phyloP scores from a whole-genome alignment of 177 flowering plant species.

The Vitis hybrid region DNA sequence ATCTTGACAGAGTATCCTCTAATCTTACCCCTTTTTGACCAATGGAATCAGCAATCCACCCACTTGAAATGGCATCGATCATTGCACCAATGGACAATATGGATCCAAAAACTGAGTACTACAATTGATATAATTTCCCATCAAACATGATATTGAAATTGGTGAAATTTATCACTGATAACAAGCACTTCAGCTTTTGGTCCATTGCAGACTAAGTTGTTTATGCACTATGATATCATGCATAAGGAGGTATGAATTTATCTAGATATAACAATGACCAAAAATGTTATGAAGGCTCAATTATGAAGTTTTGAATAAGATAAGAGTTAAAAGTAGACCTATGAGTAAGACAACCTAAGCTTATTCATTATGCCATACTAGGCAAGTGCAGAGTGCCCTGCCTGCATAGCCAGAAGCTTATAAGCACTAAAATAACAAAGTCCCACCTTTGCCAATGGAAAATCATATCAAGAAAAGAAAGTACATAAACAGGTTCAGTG shows the following conservation, averaged over 20 bases:
- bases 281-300: too few species aligned
- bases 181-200: too few species aligned
- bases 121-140: slow-evolving; percentile 1
- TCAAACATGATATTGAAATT: background rate
- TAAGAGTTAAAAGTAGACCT: background rate
- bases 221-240: too few species aligned
- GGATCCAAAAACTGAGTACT: slow-evolving; percentile 16
- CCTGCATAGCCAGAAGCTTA: slow-evolving; percentile 6
- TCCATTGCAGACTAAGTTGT: too few species aligned
- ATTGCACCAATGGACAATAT: slow-evolving; percentile 18
- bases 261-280: too few species aligned
- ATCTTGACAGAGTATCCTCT: background rate
- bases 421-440: background rate
- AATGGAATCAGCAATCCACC: slow-evolving; percentile 12
- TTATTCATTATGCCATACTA: slow-evolving; percentile 13
- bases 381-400: slow-evolving; percentile 14
- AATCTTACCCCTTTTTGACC: slow-evolving; percentile 10
- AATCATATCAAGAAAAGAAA: background rate
- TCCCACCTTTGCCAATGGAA: background rate
- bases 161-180: too few species aligned
- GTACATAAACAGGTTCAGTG: background rate
- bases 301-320: too few species aligned
- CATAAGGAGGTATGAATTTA: too few species aligned
- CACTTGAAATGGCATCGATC: slow-evolving; percentile 17
- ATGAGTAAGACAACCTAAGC: background rate